These are phyloP conservation scores for Teunomyces kruisii DNA, from an alignment of 805 yeast species.

Conservation along the genomic window DNA sequence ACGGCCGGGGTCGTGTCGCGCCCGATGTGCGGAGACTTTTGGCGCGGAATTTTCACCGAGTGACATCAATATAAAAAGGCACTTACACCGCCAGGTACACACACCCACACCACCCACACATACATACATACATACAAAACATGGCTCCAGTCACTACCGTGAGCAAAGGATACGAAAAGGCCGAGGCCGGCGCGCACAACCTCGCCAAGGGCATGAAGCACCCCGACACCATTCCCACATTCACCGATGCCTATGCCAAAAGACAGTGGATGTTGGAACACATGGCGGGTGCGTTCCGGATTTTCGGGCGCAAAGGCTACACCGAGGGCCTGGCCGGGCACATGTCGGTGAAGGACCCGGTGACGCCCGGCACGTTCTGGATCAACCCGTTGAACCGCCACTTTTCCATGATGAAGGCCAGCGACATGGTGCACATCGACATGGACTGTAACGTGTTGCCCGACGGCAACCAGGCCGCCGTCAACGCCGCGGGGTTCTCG, in stretches of 20 bases:
- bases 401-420: conserved; percentile 45
- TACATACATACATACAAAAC: not conserved
- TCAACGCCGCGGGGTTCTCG: conserved; percentile 43
- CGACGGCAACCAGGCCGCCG: conserved; percentile 38
- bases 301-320: conserved; percentile 76
- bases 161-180: conserved; percentile 38
- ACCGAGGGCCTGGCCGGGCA: conserved; percentile 85
- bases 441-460: conserved; percentile 37
- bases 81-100: too few relatives aligned
- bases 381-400: conserved; percentile 85
- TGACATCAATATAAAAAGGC: not conserved
- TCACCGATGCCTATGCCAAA: conserved; percentile 47
- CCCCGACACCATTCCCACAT: conserved; percentile 53
- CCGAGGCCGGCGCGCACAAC: conserved; percentile 57
- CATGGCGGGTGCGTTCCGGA: conserved; percentile 83
- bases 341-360: conserved; percentile 82
- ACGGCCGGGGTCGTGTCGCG: not conserved
- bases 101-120: too few relatives aligned
- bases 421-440: conserved; percentile 41
- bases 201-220: conserved; percentile 53
- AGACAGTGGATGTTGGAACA: conserved; percentile 63
- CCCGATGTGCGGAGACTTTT: not conserved
- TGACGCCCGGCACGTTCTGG: conserved; percentile 80
- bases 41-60: not conserved
- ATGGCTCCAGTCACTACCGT: conserved; percentile 19